A percentile compares a stretch with the other conserved stretches of the same genome.
Conservation (phyloP, 1,284 basidiomycete genomes). For the Blastosporella zonata region DNA sequence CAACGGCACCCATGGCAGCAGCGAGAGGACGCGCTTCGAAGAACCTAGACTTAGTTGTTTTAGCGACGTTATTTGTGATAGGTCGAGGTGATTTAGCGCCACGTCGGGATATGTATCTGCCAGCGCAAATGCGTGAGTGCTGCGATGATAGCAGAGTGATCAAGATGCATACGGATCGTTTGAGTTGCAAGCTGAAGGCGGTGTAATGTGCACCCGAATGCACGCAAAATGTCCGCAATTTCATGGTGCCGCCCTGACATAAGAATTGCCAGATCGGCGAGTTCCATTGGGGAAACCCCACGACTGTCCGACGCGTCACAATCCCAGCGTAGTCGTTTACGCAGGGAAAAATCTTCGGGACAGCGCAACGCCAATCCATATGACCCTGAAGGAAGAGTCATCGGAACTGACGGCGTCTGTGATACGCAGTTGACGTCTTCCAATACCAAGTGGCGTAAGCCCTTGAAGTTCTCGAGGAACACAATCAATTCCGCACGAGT, state of each 20-base stretch:
- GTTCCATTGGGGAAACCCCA: slow-evolving; percentile 1
- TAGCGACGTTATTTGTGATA: slow-evolving; percentile 19
- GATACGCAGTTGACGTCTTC: slow-evolving; percentile 8
- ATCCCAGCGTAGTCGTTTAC: slow-evolving; percentile 11
- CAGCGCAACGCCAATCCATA: slow-evolving; percentile 12
- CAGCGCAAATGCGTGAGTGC: neutral
- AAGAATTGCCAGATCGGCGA: slow-evolving; percentile 8
- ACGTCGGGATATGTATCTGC: slow-evolving; percentile 15
- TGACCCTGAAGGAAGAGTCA: slow-evolving; percentile 6
- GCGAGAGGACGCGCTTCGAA: slow-evolving; percentile 24
- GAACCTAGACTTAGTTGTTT: slow-evolving; percentile 24
- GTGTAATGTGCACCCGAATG: slow-evolving; percentile 5
- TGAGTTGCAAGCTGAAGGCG: slow-evolving; percentile 12
- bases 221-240: slow-evolving; percentile 2
- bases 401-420: neutral
- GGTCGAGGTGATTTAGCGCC: slow-evolving; percentile 16
- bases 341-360: slow-evolving; percentile 4
- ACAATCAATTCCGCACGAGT: slow-evolving; percentile 5
- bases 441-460: slow-evolving; percentile 11
- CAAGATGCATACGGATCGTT: slow-evolving; percentile 13
- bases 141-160: neutral
- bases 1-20: slow-evolving; percentile 24
- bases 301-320: neutral
- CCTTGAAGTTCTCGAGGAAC: slow-evolving; percentile 9
- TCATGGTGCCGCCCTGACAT: neutral